These are phyloP conservation scores for Penicillium verrucosum DNA, from an alignment of 2,329 filamentous ascomycete species.

Conservation along the genomic window DNA sequence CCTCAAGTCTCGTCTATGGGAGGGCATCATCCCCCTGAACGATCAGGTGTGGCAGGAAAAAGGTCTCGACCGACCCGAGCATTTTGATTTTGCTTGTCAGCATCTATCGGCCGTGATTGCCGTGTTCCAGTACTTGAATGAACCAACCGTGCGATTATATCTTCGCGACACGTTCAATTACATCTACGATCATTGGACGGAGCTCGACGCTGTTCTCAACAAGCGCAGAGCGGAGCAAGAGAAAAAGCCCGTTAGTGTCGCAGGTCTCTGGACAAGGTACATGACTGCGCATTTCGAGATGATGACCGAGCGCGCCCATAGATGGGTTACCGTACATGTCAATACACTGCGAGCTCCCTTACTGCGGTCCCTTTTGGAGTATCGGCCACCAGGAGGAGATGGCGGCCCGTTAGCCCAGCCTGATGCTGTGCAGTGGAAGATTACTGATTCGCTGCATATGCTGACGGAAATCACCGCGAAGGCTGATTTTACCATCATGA, in stretches of 20 bases:
- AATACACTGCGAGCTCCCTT: constrained; percentile 14
- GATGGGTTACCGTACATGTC: constrained; percentile 21
- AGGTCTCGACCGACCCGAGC: constrained; percentile 11
- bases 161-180: constrained; percentile 26
- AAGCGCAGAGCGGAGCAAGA: not conserved
- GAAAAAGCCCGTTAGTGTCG: constrained; percentile 12
- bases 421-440: constrained; percentile 15
- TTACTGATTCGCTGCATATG: constrained; percentile 13
- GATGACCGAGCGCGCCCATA: constrained; percentile 23
- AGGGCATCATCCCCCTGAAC: constrained; percentile 25
- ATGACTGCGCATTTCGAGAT: constrained; percentile 22
- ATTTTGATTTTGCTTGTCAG: constrained; percentile 25
- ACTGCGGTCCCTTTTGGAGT: constrained; percentile 5
- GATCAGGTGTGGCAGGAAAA: constrained; percentile 27
- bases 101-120: constrained; percentile 22
- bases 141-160: constrained; percentile 1
- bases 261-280: constrained; percentile 22
- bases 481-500: constrained; percentile 24
- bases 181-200: constrained; percentile 19
- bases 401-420: not conserved
- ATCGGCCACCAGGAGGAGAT: not conserved
- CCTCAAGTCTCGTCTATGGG: constrained; percentile 26
- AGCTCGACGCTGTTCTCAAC: constrained; percentile 19
- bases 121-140: constrained; percentile 27
- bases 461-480: constrained; percentile 10